These are phyloP conservation scores for Cutaneotrichosporon cavernicola DNA, from an alignment of 1,284 basidiomycete genomes.

Conservation along the genomic window DNA sequence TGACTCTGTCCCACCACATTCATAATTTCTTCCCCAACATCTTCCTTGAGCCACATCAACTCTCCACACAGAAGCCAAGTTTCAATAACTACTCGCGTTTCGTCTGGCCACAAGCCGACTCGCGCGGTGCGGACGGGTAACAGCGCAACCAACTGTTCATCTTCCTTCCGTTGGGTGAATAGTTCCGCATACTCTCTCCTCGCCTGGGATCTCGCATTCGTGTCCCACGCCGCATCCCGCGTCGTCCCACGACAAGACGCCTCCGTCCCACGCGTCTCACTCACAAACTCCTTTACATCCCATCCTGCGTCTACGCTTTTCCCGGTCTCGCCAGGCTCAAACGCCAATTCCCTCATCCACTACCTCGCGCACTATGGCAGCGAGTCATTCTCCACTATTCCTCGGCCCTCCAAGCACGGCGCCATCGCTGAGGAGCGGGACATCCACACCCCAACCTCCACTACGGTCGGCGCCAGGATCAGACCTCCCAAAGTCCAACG, in stretches of 20 bases:
- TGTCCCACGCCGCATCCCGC: neutral
- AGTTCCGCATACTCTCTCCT: neutral
- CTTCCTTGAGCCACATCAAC: neutral
- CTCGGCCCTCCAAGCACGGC: neutral
- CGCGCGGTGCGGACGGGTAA: neutral
- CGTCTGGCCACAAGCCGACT: neutral
- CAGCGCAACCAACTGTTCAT: neutral
- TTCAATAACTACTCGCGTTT: neutral
- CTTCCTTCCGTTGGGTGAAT: neutral
- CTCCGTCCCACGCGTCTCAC: neutral
- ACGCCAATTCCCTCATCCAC: neutral
- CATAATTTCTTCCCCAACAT: neutral
- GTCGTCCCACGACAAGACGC: neutral
- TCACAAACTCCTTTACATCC: neutral
- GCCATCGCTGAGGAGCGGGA: conserved; percentile 9
- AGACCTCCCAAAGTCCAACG: neutral
- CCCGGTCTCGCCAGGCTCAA: neutral
- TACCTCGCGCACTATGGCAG: neutral
- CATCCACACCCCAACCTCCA: neutral
- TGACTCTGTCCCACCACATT: conserved; percentile 3
- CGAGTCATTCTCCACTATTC: neutral
- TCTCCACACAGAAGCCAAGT: neutral
- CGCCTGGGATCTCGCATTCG: neutral
- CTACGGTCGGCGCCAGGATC: neutral
- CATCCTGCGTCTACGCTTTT: neutral